Base-by-base conservation (phyloP, 2,329 filamentous ascomycete species). In the Fusarium papillatum region DNA sequence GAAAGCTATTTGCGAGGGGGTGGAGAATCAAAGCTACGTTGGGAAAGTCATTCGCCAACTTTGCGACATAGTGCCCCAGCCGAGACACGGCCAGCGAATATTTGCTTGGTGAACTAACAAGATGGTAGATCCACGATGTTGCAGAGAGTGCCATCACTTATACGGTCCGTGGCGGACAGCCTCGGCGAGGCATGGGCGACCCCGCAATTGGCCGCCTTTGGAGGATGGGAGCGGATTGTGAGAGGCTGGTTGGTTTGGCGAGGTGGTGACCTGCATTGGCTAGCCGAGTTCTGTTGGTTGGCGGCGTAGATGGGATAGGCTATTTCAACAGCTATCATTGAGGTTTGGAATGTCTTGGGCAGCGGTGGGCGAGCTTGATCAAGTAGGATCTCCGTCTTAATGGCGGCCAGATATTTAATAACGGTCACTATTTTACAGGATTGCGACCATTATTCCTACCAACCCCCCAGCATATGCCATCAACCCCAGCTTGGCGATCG, bases 211-310 rank as follows among this genome's bases (percentile, higher is more conserved):
- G 19, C 26, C 48, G 50, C 63, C 53, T 62, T 59, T 69, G 50
- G 34, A 34, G 39, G 59, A 66, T 55, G 61, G 55, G 68, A 62
- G 48, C 55, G 59, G 31, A n/a, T 53, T 68, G 63, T 68, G 55
- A 61, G 61, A 69, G 64, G 57, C 64, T 69, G 69, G 70, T 64
- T 75, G 62, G 64, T 53, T 57, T 70, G 73, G 68, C 77, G 76
- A 79, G 70, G 66, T 78, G 74, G 75, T 76, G 75, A 72, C 76
- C 73, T 76, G 71, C 75, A 79, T 79, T 68, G 76, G 78, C 73
- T 79, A 80, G 78, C 68, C 71, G 75, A 68, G 68, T 70, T 64
- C 46, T 57, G 55, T 61, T 39, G 57, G 31, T 36, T 63, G 53
- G 68, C 46, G 29, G 36, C 48, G 39, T 39, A 65, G 36, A 26